Base-by-base conservation (phyloP, 495 filamentous ascomycete genomes). In the Penicillium subrubescens region DNA sequence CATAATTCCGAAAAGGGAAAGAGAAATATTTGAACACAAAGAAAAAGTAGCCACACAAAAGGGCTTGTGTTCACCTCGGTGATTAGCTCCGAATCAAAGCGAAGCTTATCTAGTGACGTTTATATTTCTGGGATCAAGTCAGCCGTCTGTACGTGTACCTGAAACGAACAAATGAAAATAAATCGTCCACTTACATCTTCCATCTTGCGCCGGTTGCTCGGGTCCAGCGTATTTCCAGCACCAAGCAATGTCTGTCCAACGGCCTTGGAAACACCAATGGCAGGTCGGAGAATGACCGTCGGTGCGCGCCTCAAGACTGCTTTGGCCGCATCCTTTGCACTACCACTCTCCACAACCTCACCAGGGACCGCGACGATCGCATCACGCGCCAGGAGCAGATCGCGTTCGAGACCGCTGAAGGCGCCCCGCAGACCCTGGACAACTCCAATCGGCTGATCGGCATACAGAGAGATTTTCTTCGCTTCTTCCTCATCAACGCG, bases 331-430 rank as follows among this genome's bases (percentile, higher is more conserved):
- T 92, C 94, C 62, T 88, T 88, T 14, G 94, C 93, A 69, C 86
- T 93, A 41, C 86, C 85, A 67, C 91, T 92, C 72, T 98, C 94
- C 78, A 95, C 87, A 0, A 96, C 85, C 76, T 98, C 96, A 1
- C 88, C 90, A 2, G 94, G 93, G 39, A 98, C 91, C n/a, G 93
- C 94, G 69, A 97, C 90, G 63, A 98, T 92, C 2, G 94, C 96
- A 77, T 98, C 92, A 61, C 88, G 84, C 14, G 95, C 89, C 27
- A 92, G 79, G 27, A 93, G 81, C 57, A 99, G 81, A 75, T 99
- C 96, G 15, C 92, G 87, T 67, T 94, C 90, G 35, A 99, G 84
- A 63, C 92, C 89, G 34, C 86, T 78, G 62, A 92, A 92, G 4
- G 92, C 96, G 14, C 90, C 90, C 3, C 91, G 84, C 11, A 99